These are phyloP conservation scores for Cladosporium velox DNA, from an alignment of 2,329 filamentous ascomycete species.

Conservation along the genomic window DNA sequence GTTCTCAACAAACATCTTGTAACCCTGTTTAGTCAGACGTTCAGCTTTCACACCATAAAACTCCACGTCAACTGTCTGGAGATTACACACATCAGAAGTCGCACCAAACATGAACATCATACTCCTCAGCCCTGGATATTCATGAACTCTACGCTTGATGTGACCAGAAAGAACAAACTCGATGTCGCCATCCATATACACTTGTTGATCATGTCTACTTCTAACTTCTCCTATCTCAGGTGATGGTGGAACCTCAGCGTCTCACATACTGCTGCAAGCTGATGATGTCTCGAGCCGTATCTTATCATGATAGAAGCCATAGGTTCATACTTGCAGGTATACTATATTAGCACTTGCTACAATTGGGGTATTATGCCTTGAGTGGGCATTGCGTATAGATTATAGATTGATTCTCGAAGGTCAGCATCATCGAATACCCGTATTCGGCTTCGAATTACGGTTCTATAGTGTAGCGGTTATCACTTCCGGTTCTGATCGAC, in stretches of 20 bases:
- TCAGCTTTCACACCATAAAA: background rate
- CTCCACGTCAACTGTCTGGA: too few species aligned
- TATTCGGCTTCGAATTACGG: background rate
- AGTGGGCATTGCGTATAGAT: too few species aligned
- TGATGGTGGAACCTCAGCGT: background rate
- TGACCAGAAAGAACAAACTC: background rate
- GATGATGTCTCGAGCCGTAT: too few species aligned
- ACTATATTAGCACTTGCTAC: background rate
- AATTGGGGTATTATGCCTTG: too few species aligned
- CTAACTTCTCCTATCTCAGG: background rate
- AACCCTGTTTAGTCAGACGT: background rate
- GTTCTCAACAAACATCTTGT: background rate
- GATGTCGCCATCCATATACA: background rate
- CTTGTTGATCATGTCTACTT: background rate
- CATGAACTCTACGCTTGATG: background rate
- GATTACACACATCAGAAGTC: background rate
- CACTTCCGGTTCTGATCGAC: slow-evolving; percentile 7
- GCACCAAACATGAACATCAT: background rate
- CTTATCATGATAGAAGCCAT: too few species aligned
- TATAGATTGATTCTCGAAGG: too few species aligned
- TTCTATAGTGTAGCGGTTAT: slow-evolving; percentile 15
- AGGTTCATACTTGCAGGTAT: background rate
- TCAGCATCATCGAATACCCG: background rate
- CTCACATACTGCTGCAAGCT: background rate
- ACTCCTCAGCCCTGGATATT: background rate